Base-by-base conservation (phyloP, 495 filamentous ascomycete genomes). In the Aspergillus mulundensis region DNA sequence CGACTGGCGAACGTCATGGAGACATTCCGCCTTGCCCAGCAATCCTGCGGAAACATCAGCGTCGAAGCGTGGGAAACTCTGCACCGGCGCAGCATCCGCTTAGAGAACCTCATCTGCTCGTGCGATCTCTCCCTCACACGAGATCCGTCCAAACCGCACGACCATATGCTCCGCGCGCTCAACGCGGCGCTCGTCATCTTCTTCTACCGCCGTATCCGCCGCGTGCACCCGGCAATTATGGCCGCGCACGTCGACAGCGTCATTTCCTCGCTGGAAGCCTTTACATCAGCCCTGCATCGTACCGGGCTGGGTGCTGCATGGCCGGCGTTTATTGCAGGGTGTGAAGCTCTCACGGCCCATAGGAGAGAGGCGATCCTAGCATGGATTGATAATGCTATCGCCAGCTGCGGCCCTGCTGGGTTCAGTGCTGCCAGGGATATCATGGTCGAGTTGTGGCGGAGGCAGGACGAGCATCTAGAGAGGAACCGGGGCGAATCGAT, bases 91-190 rank as follows among this genome's bases (percentile, higher is more conserved):
- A 63, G 62, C 18, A 62, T 61, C 16, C 61, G 67, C 1, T 43
- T 72, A 1, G 70, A 72, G 53, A 72, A 70, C 11, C 65, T 72
- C 64, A 66, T 72, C 14, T 69, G 67, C 50, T 64, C 70, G 1
- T 66, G 70, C 21, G 60, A 61, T 4, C 59, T 63, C 1, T 59
- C 60, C 12, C 55, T 50, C 52, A 50, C 19, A 54, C 56, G 11
- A 7, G 32, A 36, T 10, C 8, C 32, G 11, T 36, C 12, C 32
- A 36, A 15, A 15, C 32, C 32, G 32, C 32, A 36, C 32, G 32
- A 36, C 12, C 59, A 64, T 24, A 65, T 72, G 56, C 49, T 72
- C 0, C 61, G 65, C 20, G 67, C 67, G 1, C 41, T 72, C 30
- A 69, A 65, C 42, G 36, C 61, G n/a, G 67, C 67, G 0, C 58